Conservation (phyloP, 805 yeast genomes). For the Sungouiozyma ichnusensis region DNA sequence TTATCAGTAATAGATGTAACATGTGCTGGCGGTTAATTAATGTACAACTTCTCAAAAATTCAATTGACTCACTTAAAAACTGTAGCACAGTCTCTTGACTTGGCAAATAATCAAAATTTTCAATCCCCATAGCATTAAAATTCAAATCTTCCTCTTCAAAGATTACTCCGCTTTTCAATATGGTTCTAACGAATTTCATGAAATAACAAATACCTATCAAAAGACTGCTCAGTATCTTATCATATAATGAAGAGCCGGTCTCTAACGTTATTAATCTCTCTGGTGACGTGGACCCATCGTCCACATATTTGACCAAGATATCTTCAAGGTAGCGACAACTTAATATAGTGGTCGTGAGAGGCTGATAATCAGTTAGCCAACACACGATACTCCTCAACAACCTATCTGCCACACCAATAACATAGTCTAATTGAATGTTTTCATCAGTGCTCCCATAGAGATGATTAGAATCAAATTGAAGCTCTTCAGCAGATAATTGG, state of each 20-base stretch:
- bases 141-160: conserved; percentile 71
- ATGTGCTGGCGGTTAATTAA: conserved; percentile 3
- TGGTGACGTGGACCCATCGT: conserved; percentile 6
- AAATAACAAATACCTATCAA: conserved; percentile 45
- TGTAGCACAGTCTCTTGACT: conserved; percentile 12
- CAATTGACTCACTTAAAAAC: conserved; percentile 28
- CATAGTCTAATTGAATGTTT: conserved; percentile 26
- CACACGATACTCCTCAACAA: conserved; percentile 45
- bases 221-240: conserved; percentile 41
- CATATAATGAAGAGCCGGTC: conserved; percentile 30
- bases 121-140: conserved; percentile 49
- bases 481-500: conserved; percentile 35
- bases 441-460: conserved; percentile 8
- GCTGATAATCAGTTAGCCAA: conserved; percentile 64
- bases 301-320: conserved; percentile 35
- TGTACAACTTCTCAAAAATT: conserved; percentile 8
- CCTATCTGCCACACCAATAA: conserved; percentile 43
- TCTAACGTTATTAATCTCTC: conserved; percentile 5
- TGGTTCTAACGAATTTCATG: conserved; percentile 36
- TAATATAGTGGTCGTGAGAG: conserved; percentile 66
- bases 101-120: conserved; percentile 27
- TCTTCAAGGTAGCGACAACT: conserved; percentile 66
- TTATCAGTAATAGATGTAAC: conserved; percentile 19
- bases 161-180: conserved; percentile 48
- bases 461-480: conserved; percentile 34